phyloP scores from a whole-genome alignment of 192 early-diverging fungal species.

The Entomortierella beljakovae region DNA sequence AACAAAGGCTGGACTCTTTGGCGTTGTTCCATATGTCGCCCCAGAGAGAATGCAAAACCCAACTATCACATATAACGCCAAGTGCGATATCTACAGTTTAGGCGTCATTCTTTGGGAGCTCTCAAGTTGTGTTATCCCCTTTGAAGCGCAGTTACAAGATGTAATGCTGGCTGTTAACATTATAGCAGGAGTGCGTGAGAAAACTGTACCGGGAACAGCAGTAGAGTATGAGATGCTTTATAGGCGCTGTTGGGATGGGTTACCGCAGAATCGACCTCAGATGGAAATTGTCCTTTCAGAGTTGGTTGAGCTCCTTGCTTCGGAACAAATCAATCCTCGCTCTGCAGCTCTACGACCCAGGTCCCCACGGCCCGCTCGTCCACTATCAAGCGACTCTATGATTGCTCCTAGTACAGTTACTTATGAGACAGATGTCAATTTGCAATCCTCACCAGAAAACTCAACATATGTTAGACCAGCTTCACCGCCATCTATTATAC shows the following conservation, averaged over 20 bases:
- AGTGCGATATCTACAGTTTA: constrained; percentile 65
- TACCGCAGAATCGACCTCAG: constrained; percentile 53
- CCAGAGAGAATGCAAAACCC: constrained; percentile 64
- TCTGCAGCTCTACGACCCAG: constrained; percentile 25
- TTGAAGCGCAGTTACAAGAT: constrained; percentile 53
- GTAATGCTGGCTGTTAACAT: constrained; percentile 58
- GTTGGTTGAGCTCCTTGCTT: constrained; percentile 39
- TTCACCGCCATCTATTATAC: constrained; percentile 10
- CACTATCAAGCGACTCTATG: constrained; percentile 45
- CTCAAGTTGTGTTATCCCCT: constrained; percentile 50
- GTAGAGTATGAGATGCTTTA: constrained; percentile 57
- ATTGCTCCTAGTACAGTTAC: constrained; percentile 29
- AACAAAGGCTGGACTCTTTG: constrained; percentile 60
- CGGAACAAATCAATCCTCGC: constrained; percentile 43
- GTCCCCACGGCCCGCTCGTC: constrained; percentile 29
- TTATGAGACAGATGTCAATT: constrained; percentile 18
- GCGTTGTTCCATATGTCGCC: constrained; percentile 64
- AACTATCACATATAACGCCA: constrained; percentile 53
- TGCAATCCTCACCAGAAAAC: constrained; percentile 35
- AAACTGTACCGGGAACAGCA: constrained; percentile 52
- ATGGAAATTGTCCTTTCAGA: constrained; percentile 56
- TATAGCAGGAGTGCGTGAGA: constrained; percentile 53
- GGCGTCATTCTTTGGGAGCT: constrained; percentile 68
- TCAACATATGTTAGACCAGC: constrained; percentile 10
- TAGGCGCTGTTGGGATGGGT: constrained; percentile 53